Evolutionary conservation across 345 rosid genomes (phyloP).

Genomic region (Triadica sebifera): DNA sequence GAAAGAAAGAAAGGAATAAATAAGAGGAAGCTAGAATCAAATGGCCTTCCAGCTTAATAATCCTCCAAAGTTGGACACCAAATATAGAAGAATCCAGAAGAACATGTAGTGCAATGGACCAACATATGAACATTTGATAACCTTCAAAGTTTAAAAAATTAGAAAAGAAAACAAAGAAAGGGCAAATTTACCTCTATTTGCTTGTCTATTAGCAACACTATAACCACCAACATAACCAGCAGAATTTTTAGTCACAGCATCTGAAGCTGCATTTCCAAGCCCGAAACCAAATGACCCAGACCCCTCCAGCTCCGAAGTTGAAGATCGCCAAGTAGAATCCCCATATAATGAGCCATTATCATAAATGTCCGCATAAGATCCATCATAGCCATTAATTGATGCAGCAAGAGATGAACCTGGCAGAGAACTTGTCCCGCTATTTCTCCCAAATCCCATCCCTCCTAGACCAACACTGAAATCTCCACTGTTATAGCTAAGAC

Average conservation of each 20-base stretch:
- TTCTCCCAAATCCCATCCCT: constrained; percentile 50
- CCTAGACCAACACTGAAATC: constrained; percentile 39
- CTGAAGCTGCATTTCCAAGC: constrained; percentile 47
- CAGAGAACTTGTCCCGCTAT: constrained; percentile 20
- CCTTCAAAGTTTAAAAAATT: background rate
- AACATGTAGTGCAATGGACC: background rate
- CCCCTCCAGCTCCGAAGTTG: constrained; percentile 38
- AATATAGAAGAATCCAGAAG: background rate
- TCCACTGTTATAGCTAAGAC: constrained; percentile 34
- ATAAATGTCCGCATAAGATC: constrained; percentile 32
- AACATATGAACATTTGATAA: background rate
- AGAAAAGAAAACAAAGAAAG: background rate
- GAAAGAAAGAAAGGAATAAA: background rate
- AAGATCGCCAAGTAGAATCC: constrained; percentile 50
- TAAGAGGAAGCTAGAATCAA: background rate
- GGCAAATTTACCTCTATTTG: constrained; percentile 49
- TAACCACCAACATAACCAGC: constrained; percentile 54
- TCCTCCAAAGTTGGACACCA: background rate
- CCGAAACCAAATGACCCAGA: constrained; percentile 52
- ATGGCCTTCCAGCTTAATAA: background rate
- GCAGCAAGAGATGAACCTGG: constrained; percentile 32
- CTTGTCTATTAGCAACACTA: constrained; percentile 53
- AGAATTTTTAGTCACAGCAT: constrained; percentile 42
- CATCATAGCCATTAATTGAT: constrained; percentile 42
- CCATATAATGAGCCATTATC: constrained; percentile 38